phyloP scores from a whole-genome alignment of 768 basidiomycete species.

The Leccinum ochraceum region DNA sequence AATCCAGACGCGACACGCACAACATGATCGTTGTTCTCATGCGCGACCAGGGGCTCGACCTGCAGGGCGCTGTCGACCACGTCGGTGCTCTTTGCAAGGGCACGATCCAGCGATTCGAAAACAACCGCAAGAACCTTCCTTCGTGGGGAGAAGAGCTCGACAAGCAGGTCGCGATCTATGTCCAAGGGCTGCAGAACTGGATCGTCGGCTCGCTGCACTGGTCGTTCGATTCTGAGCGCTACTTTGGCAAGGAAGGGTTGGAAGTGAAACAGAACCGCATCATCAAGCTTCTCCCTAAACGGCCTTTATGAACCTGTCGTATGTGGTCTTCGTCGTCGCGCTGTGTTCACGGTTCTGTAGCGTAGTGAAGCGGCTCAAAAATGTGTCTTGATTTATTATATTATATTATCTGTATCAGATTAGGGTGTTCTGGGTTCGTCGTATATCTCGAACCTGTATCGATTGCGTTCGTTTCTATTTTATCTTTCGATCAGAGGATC shows the following conservation, averaged over 20 bases:
- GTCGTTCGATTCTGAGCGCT: conserved; percentile 69
- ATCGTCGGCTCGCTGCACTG: conserved; percentile 72
- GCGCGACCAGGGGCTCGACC: conserved; percentile 52
- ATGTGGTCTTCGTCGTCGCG: not conserved
- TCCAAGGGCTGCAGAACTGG: conserved; percentile 69
- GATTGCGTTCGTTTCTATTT: conserved; percentile 13
- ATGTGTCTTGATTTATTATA: conserved; percentile 1
- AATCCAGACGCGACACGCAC: conserved; percentile 65
- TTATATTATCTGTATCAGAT: conserved; percentile 10
- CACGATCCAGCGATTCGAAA: conserved; percentile 53
- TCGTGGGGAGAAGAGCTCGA: conserved; percentile 66
- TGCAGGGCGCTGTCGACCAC: conserved; percentile 65
- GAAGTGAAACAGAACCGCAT: conserved; percentile 54
- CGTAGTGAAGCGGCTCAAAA: not conserved
- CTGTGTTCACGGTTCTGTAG: not conserved
- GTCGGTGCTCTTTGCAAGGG: conserved; percentile 62
- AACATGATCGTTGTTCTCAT: conserved; percentile 76
- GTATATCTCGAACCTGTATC: not conserved
- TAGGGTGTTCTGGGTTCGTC: conserved; percentile 4
- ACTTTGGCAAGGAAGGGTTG: conserved; percentile 60
- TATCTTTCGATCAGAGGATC: conserved; percentile 9
- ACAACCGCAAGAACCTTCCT: conserved; percentile 50
- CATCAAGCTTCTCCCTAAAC: conserved; percentile 50
- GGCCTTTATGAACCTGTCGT: conserved; percentile 22
- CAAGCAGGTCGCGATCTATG: conserved; percentile 54